phyloP scores from a whole-genome alignment of 208 protist species.

The Acanthamoeba healyi region DNA sequence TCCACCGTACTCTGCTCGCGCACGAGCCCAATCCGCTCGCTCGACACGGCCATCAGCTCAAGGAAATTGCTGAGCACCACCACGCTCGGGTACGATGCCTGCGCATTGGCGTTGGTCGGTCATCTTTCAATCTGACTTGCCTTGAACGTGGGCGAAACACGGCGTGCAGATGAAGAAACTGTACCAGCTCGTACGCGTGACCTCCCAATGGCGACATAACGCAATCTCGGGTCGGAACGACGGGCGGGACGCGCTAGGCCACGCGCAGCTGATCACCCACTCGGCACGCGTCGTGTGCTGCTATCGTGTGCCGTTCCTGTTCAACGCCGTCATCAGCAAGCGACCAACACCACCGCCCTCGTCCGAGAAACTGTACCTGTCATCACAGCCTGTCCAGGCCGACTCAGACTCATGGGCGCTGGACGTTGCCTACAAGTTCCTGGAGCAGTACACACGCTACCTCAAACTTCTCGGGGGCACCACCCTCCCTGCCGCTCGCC shows the following conservation, averaged over 20 bases:
- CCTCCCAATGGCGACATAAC: slow-evolving; percentile 29
- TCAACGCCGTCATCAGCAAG: slow-evolving; percentile 33
- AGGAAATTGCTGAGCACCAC: slow-evolving; percentile 10
- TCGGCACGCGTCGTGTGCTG: slow-evolving; percentile 69
- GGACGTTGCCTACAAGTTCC: slow-evolving; percentile 32
- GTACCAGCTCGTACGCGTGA: not conserved
- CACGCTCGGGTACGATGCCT: not conserved
- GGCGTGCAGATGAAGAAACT: not conserved
- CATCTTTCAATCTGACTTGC: not conserved
- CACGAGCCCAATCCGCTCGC: slow-evolving; percentile 36
- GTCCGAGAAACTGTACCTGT: not conserved
- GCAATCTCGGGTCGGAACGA: not conserved
- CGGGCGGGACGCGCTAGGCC: not conserved
- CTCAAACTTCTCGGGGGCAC: slow-evolving; percentile 21
- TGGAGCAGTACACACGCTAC: slow-evolving; percentile 22
- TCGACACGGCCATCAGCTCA: slow-evolving; percentile 46
- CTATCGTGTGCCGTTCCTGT: slow-evolving; percentile 69
- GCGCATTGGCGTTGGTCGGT: not conserved
- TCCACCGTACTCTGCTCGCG: not conserved
- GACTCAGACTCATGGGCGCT: not conserved
- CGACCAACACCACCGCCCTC: not conserved
- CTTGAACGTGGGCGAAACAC: not conserved
- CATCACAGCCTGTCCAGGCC: not conserved
- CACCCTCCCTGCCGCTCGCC: not conserved
- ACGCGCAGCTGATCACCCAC: slow-evolving; percentile 49